These are phyloP conservation scores for Cutaneotrichosporon mucoides DNA, from an alignment of 1,284 basidiomycete species.

Conservation along the genomic window DNA sequence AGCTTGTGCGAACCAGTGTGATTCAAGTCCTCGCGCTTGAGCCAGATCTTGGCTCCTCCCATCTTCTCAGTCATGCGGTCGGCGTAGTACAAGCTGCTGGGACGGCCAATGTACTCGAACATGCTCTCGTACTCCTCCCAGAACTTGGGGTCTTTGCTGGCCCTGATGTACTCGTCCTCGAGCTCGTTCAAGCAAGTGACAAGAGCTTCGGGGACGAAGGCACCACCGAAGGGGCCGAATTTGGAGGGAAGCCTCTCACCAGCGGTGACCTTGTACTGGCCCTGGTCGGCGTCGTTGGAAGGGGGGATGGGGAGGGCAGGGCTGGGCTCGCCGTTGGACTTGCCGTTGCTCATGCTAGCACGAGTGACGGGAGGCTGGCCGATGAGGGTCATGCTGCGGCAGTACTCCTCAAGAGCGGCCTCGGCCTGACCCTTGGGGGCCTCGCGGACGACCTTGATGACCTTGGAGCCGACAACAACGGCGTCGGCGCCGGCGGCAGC, in stretches of 20 bases:
- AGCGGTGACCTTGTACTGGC: constrained; percentile 37
- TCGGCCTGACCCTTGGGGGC: constrained; percentile 56
- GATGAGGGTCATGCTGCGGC: constrained; percentile 64
- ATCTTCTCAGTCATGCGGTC: constrained; percentile 69
- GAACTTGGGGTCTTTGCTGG: constrained; percentile 83
- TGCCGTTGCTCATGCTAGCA: constrained; percentile 34
- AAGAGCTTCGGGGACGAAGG: constrained; percentile 93
- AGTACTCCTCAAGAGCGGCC: constrained; percentile 68
- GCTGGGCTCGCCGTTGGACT: constrained; percentile 26
- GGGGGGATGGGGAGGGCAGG: constrained; percentile 45
- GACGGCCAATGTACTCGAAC: constrained; percentile 85
- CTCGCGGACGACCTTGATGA: constrained; percentile 72
- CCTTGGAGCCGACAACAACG: constrained; percentile 86
- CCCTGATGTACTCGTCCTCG: constrained; percentile 82
- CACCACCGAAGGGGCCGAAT: constrained; percentile 94
- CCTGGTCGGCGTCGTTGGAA: constrained; percentile 24
- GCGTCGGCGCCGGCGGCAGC: constrained; percentile 84
- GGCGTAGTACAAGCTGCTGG: constrained; percentile 67
- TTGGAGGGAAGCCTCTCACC: constrained; percentile 64
- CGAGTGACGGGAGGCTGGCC: constrained; percentile 51
- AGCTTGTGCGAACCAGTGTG: constrained; percentile 98
- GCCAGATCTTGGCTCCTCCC: constrained; percentile 91
- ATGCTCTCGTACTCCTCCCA: constrained; percentile 86
- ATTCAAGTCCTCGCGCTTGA: constrained; percentile 69
- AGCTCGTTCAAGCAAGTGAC: constrained; percentile 87